Base-by-base conservation (phyloP, 768 basidiomycete species). In the Fomitopsis serialis region DNA sequence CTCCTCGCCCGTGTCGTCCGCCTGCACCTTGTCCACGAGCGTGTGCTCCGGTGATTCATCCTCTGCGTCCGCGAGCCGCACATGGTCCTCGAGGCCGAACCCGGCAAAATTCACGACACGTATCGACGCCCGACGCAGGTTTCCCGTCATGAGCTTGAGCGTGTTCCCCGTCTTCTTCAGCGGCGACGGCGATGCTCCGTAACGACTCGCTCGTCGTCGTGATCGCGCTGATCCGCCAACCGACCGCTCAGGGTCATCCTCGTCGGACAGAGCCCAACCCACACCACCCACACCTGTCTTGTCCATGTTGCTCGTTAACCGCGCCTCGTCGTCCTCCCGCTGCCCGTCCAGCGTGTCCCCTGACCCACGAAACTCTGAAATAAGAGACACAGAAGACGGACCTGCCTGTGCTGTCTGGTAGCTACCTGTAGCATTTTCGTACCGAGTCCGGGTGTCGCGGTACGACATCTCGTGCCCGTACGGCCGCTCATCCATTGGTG, bases 81-180 rank as follows among this genome's bases (percentile, higher is more conserved):
- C 65, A 54, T 84, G 84, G 15, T 78, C 78, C 53, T 84, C 84
- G 56, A 85, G 59, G 0, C 80, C 82, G 13, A 74, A 70, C 1
- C 80, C 81, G 8, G 80, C 81, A 52, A 94, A 67, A 63, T 91
- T 92, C 42, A 90, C 91, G n/a, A 94, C 89, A 15, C 92, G 83
- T 54, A 86, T 64, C 10, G 87, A 89, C 46, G 84, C 82, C 21
- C 85, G 75, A 12, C 79, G 75, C 6, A 90, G 56, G 52, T 73
- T 80, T 53, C 75, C 74, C 15, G 80, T 80, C 25, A 87, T 76
- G 25, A 75, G 71, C 60, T 78, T 80, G 45, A 89, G 69, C 10
- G 78, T 81, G 0, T 78, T 76, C 2, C 81, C 79, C 2, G 85
- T 81, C 58, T 75, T 81, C 55, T 79, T 80, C 23, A 88, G 64